phyloP scores from a whole-genome alignment of 2,329 filamentous ascomycete species.

The Diaporthe sp. region DNA sequence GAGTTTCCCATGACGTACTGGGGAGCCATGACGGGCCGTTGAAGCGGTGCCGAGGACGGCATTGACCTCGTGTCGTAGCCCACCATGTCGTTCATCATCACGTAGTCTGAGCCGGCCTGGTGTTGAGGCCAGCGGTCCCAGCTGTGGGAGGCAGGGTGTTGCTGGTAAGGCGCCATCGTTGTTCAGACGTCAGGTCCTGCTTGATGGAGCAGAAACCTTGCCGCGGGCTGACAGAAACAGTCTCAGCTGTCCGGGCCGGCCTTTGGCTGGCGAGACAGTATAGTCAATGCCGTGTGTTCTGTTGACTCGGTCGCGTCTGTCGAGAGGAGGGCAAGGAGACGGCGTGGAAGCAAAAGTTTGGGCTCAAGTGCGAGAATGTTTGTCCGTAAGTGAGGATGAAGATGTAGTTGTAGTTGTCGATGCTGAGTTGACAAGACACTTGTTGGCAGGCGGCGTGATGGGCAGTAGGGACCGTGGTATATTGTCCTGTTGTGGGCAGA shows the following conservation, averaged over 20 bases:
- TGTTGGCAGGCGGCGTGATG: slow-evolving; percentile 2
- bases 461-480: slow-evolving; percentile 25
- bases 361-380: background rate
- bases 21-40: slow-evolving; percentile 59
- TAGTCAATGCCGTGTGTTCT: slow-evolving; percentile 2
- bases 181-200: slow-evolving; percentile 49
- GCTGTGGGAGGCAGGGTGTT: slow-evolving; percentile 59
- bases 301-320: slow-evolving; percentile 2
- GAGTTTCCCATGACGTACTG: slow-evolving; percentile 62
- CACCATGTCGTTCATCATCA: slow-evolving; percentile 65
- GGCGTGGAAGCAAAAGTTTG: background rate
- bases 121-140: slow-evolving; percentile 72
- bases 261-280: slow-evolving; percentile 13
- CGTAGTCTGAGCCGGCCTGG: slow-evolving; percentile 57
- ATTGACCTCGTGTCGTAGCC: slow-evolving; percentile 63
- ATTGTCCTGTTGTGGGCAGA: slow-evolving; percentile 24
- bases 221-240: slow-evolving; percentile 22
- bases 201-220: slow-evolving; percentile 43
- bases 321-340: background rate
- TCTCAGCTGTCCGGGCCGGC: slow-evolving; percentile 27
- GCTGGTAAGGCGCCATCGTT: slow-evolving; percentile 63
- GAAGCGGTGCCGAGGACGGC: slow-evolving; percentile 54
- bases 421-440: background rate
- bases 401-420: slow-evolving; percentile 12
- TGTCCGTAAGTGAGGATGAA: background rate